Percentiles rank a stretch among this genome's conserved stretches.
Conservation (phyloP, 805 yeast genomes). For the Yamadazyma takamatsuzukensis region DNA sequence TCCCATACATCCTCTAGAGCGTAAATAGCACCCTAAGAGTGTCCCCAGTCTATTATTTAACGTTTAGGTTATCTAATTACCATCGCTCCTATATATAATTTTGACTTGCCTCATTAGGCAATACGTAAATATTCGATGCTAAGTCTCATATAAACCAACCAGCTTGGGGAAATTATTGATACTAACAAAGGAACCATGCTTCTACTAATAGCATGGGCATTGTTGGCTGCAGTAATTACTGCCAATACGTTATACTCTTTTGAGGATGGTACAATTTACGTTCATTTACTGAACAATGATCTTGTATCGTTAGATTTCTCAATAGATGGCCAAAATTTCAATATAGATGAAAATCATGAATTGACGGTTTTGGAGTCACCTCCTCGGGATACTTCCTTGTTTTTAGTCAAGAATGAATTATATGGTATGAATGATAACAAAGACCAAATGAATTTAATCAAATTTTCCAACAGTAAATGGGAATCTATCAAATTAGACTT, state of each 20-base stretch:
- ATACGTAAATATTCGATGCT: no score
- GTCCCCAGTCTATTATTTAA: no score
- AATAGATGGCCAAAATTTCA: conserved; percentile 22
- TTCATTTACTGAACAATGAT: conserved; percentile 35
- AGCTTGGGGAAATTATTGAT: no score
- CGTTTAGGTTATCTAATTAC: no score
- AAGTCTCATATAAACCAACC: no score
- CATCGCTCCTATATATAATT: no score
- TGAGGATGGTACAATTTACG: conserved; percentile 28
- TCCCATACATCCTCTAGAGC: no score
- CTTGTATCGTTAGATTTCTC: conserved; percentile 33
- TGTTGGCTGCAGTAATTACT: neutral
- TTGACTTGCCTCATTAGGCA: no score
- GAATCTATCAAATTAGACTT: conserved; percentile 13
- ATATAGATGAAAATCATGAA: conserved; percentile 18
- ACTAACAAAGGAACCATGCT: no score
- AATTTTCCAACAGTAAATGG: conserved; percentile 8
- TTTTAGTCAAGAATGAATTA: conserved; percentile 22
- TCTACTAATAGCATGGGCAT: no score
- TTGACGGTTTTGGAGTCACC: conserved; percentile 22
- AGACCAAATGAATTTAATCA: conserved; percentile 4
- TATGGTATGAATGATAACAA: conserved; percentile 19
- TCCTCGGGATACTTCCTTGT: conserved; percentile 29
- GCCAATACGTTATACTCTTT: conserved; percentile 38
- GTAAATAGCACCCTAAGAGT: no score